These are phyloP conservation scores for Penicillium sp. DNA, from an alignment of 2,329 filamentous ascomycete species.

Conservation along the genomic window DNA sequence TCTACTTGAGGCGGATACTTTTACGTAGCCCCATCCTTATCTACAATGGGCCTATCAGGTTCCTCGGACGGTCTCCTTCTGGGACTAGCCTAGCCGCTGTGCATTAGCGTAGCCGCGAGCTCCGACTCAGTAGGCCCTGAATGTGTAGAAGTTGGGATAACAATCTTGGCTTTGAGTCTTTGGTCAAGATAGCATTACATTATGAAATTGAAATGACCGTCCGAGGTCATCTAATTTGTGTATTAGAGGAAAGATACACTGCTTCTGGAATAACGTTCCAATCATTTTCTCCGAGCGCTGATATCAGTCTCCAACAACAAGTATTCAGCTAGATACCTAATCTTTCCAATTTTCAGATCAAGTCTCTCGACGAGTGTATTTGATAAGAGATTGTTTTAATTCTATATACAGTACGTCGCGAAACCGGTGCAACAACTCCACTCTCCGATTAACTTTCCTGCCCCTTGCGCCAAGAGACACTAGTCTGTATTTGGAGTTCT, in stretches of 20 bases:
- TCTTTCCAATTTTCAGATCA: not conserved
- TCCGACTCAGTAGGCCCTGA: not conserved
- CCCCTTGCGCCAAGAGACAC: no score
- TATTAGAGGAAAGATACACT: not conserved
- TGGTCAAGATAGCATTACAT: not conserved
- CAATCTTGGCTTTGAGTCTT: not conserved
- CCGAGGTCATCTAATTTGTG: not conserved
- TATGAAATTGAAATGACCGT: not conserved
- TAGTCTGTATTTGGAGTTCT: not conserved
- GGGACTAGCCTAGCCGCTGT: conserved; percentile 9
- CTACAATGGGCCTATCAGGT: not conserved
- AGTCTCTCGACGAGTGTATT: not conserved
- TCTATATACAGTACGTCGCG: not conserved
- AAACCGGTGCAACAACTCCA: no score
- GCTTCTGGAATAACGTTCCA: not conserved
- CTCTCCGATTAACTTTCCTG: no score
- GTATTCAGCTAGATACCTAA: not conserved
- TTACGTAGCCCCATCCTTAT: not conserved
- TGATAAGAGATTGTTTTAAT: not conserved
- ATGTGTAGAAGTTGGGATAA: not conserved
- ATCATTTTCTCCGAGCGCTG: not conserved
- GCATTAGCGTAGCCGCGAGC: conserved; percentile 5
- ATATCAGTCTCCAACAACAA: not conserved
- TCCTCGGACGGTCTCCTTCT: not conserved
- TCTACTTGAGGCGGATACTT: not conserved